Evolutionary conservation across 495 filamentous ascomycete genomes (phyloP).

Genomic region (Astrocystis sublimbata): DNA sequence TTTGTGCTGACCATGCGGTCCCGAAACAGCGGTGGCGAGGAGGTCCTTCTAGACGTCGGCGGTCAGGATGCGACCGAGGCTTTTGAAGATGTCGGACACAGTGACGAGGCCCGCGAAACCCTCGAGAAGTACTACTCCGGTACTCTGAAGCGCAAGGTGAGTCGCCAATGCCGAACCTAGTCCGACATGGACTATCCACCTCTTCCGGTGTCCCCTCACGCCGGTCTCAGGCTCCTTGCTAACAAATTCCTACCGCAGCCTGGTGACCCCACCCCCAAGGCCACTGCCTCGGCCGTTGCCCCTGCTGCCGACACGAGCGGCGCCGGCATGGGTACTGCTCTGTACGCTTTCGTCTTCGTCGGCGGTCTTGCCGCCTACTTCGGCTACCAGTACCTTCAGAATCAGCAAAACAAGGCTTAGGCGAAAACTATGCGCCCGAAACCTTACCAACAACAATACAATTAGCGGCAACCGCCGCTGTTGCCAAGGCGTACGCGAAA

Average conservation of each 20-base stretch:
- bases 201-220: conserved; percentile 12
- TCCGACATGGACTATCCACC: neutral
- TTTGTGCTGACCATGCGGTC: neutral
- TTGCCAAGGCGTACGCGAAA: neutral
- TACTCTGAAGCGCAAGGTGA: conserved; percentile 81
- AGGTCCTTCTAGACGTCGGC: conserved; percentile 93
- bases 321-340: conserved; percentile 68
- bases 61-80: conserved; percentile 97
- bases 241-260: conserved; percentile 53
- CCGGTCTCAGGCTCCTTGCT: conserved; percentile 18
- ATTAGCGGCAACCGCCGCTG: neutral
- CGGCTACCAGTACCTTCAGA: conserved; percentile 85
- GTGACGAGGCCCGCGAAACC: conserved; percentile 96
- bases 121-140: conserved; percentile 79
- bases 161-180: conserved; percentile 24
- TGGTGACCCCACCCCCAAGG: conserved; percentile 78
- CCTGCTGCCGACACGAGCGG: conserved; percentile 50
- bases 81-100: conserved; percentile 99
- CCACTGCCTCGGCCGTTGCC: conserved; percentile 48
- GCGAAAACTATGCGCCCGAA: neutral
- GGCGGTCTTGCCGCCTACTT: conserved; percentile 77
- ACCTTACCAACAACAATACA: neutral
- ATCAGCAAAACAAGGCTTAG: conserved; percentile 49
- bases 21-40: conserved; percentile 82
- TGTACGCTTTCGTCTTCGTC: conserved; percentile 80